These are phyloP conservation scores for Boletus subparvulus DNA, from an alignment of 768 basidiomycete species.

Conservation along the genomic window DNA sequence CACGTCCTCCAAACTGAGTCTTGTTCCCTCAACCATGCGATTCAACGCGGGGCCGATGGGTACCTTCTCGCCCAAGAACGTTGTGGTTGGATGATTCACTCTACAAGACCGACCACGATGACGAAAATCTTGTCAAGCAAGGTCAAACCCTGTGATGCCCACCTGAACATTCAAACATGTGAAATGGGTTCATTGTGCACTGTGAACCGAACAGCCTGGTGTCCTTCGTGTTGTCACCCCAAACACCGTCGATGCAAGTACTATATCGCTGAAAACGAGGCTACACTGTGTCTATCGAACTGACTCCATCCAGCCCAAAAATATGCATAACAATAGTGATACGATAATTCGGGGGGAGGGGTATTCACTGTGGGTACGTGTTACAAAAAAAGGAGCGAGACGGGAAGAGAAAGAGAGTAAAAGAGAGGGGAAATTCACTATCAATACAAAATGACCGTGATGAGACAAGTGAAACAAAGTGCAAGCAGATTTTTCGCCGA, in stretches of 20 bases:
- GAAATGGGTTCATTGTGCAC: no score
- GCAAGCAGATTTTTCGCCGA: background rate
- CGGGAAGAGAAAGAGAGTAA: background rate
- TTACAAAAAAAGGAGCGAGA: background rate
- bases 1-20: no score
- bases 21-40: no score
- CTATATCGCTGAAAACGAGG: slow-evolving; percentile 1
- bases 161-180: no score
- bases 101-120: no score
- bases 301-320: slow-evolving; percentile 22
- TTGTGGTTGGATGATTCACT: no score
- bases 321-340: slow-evolving; percentile 25
- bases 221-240: no score
- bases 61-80: no score
- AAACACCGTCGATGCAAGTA: background rate
- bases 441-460: slow-evolving; percentile 25
- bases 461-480: slow-evolving; percentile 1
- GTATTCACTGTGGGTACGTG: slow-evolving; percentile 17
- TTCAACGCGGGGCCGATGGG: no score
- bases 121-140: no score
- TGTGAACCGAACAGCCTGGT: no score
- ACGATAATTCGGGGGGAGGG: slow-evolving; percentile 5
- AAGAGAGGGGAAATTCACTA: slow-evolving; percentile 14
- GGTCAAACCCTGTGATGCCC: no score
- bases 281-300: slow-evolving; percentile 28